Evolutionary conservation across 176 grass and related monocot species (phyloP).

Genomic region (Musa troglodytarum): DNA sequence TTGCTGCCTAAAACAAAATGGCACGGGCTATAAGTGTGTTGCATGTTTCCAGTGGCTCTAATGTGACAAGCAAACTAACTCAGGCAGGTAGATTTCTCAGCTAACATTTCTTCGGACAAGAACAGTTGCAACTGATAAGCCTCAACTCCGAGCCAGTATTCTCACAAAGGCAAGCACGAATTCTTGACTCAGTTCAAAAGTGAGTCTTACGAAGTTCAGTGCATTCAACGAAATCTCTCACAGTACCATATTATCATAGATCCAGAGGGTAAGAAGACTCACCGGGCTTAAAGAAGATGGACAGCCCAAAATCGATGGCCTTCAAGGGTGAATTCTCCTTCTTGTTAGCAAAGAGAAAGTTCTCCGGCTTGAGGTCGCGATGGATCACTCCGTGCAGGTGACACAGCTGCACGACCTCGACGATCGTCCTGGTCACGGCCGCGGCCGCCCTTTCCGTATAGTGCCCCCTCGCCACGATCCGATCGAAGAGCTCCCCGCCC

Average conservation of each 20-base stretch:
- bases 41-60: background rate
- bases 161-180: background rate
- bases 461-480: conserved; percentile 85
- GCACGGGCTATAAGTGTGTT: background rate
- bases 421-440: conserved; percentile 64
- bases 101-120: background rate
- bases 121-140: background rate
- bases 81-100: background rate
- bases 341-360: conserved; percentile 90
- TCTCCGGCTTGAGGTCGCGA: conserved; percentile 91
- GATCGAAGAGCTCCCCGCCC: conserved; percentile 94
- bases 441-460: conserved; percentile 91
- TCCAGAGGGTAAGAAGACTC: background rate
- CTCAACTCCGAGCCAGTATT: background rate
- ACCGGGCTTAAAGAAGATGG: conserved; percentile 99
- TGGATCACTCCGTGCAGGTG: conserved; percentile 90
- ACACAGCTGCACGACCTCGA: conserved; percentile 97
- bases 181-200: background rate
- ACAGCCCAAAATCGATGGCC: conserved; percentile 91
- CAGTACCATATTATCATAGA: background rate
- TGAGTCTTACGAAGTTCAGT: too few relatives aligned
- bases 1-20: background rate
- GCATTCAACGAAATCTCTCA: background rate
- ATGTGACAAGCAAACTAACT: background rate
- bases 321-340: conserved; percentile 97